Evolutionary conservation across 1,139 yeast genomes (phyloP), one percentile per base, ranked within the genome.

Genomic region (Casaregolazyma suthepensis): DNA sequence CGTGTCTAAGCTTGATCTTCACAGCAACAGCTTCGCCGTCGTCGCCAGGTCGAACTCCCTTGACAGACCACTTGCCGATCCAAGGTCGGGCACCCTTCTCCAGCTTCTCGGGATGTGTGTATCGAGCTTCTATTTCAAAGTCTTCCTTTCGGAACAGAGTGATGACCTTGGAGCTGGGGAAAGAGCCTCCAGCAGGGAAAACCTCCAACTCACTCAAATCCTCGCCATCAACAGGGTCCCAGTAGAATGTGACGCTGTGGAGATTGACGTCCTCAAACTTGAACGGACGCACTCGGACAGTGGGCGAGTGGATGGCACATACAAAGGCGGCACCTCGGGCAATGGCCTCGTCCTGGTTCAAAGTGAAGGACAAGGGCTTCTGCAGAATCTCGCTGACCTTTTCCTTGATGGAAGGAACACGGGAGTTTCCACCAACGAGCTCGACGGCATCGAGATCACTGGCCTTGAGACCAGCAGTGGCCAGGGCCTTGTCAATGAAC

Each of bases 251-350:
- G 62, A 94, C 97, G 48, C 96, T 83, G 82, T 82, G 81, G 66
- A 84, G 87, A 82, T 91, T 91, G 71, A 85, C 77, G 73, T 93
- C 99, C 78, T 93, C 97, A 70, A 91, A 93, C 77, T 91, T 93
- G 85, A 93, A 93, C 65, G 97, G 97, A 76, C 98, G 87, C 55
- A 94, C 99, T 78, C 99, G 87, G 68, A 93, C 84, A 62, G 97
- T 91, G 75, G 99, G 99, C 31, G 99, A 93, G 80, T 91, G 98
- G 76, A 91, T 88, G 65, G 99, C 99, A 75, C 99, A 93, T 68
- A 94, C 88, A 76, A 93, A 94, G 54, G 99, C 97, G 65, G 96
- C 95, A 79, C 99, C 99, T 75, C 94, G 87, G 58, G 99, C 98
- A 72, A 91, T 86, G 60, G 99, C 97, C 80, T 93, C 99, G 71